Conservation (phyloP, 1,139 yeast genomes). For the Saccharomyces pastorianus region DNA sequence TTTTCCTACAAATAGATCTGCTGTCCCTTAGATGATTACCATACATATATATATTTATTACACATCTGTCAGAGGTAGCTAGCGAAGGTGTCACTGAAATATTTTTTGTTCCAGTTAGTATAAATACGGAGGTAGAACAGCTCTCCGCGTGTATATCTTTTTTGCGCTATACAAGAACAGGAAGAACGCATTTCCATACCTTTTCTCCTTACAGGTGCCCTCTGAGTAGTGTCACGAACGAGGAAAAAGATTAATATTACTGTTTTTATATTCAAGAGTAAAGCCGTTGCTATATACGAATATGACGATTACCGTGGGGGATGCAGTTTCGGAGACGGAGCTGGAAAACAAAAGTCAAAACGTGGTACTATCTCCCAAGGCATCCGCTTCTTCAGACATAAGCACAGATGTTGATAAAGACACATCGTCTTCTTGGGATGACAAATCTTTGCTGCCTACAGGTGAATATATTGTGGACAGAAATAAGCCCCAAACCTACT, state of each 20-base stretch:
- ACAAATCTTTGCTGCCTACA: constrained; percentile 6
- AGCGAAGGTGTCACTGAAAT: background rate
- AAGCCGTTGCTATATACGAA: background rate
- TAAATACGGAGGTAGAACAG: background rate
- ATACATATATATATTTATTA: background rate
- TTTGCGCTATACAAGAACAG: background rate
- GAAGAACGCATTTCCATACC: background rate
- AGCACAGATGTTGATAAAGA: background rate
- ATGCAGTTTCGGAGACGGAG: background rate
- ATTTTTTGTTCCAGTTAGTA: background rate
- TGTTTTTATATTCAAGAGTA: background rate
- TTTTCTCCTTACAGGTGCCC: background rate
- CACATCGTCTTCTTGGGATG: background rate
- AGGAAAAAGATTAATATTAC: background rate
- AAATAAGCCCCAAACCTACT: constrained; percentile 27
- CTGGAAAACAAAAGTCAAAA: background rate
- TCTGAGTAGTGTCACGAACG: background rate
- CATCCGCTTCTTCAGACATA: background rate
- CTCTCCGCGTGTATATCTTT: background rate
- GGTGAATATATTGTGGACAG: constrained; percentile 22
- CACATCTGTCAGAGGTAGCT: background rate
- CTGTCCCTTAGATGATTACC: background rate
- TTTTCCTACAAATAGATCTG: background rate
- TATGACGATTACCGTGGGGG: background rate
- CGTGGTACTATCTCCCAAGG: background rate